Conservation (phyloP, 352 stramenopile genomes). For the Globisporangium iwayamae region DNA sequence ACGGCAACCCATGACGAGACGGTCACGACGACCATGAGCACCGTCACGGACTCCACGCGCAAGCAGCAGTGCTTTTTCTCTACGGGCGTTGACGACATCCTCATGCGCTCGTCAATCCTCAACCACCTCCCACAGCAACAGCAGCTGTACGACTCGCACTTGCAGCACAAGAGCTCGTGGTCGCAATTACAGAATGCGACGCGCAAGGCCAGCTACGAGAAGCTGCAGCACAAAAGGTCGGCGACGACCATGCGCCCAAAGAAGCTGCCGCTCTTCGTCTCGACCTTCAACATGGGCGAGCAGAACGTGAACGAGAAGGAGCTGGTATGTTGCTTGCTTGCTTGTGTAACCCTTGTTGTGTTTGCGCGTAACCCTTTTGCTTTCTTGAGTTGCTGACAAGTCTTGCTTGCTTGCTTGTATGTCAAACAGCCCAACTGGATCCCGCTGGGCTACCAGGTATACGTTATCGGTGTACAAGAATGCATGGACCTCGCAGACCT, state of each 20-base stretch:
- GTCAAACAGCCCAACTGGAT: slow-evolving; percentile 62
- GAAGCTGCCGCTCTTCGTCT: slow-evolving; percentile 68
- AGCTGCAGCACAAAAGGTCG: slow-evolving; percentile 5
- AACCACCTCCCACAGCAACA: background rate
- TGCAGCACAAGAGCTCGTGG: slow-evolving; percentile 8
- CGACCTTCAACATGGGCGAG: slow-evolving; percentile 88
- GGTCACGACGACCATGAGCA: background rate
- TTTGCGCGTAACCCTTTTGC: background rate
- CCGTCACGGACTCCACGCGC: background rate
- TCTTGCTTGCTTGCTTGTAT: slow-evolving; percentile 4
- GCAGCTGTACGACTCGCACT: slow-evolving; percentile 1
- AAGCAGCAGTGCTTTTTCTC: slow-evolving; percentile 6
- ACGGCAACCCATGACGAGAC: slow-evolving; percentile 2
- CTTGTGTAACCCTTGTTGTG: slow-evolving; percentile 1
- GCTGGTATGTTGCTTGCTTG: slow-evolving; percentile 26
- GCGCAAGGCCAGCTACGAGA: slow-evolving; percentile 6
- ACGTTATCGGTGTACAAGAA: slow-evolving; percentile 39
- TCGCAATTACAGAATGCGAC: background rate
- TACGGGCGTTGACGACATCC: slow-evolving; percentile 9
- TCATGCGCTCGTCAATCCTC: slow-evolving; percentile 18
- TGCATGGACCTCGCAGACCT: slow-evolving; percentile 84
- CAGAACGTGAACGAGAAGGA: slow-evolving; percentile 54
- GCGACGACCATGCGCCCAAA: slow-evolving; percentile 18
- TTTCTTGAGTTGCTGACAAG: background rate
- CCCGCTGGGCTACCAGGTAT: slow-evolving; percentile 20